Conservation (phyloP, 352 stramenopile genomes). For the Phytophthora ohioensis region DNA sequence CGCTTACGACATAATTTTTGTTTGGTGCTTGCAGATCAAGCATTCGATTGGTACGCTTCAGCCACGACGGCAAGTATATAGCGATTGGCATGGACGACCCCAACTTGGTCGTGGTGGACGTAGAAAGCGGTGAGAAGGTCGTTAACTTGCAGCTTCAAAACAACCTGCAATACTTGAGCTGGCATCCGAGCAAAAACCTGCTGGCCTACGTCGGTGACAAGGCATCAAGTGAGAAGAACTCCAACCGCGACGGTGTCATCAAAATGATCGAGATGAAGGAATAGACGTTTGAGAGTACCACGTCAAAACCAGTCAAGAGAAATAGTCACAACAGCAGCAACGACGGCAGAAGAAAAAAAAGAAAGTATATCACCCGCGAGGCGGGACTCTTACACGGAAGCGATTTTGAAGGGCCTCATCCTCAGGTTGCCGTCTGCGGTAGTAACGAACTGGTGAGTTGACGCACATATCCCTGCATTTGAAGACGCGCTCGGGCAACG, state of each 20-base stretch:
- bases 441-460: constrained; percentile 54
- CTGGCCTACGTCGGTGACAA: constrained; percentile 88
- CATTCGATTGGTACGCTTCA: constrained; percentile 85
- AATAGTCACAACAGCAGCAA: constrained; percentile 13
- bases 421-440: constrained; percentile 14
- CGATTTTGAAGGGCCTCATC: constrained; percentile 8
- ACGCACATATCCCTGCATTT: constrained; percentile 67
- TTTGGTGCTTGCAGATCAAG: constrained; percentile 55
- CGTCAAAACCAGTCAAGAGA: constrained; percentile 3
- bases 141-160: constrained; percentile 78
- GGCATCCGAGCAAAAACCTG: constrained; percentile 86
- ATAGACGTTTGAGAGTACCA: constrained; percentile 15
- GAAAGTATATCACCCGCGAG: constrained; percentile 16
- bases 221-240: constrained; percentile 78
- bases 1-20: constrained; percentile 12
- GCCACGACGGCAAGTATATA: constrained; percentile 74
- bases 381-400: neutral
- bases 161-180: constrained; percentile 79
- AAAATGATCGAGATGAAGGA: constrained; percentile 85
- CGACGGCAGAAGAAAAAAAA: constrained; percentile 14
- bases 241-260: constrained; percentile 83
- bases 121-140: constrained; percentile 63
- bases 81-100: constrained; percentile 84
- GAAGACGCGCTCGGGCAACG: constrained; percentile 68
- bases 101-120: constrained; percentile 70